Conservation (phyloP, 2,329 filamentous ascomycete genomes). For the Elsinoe fawcettii region DNA sequence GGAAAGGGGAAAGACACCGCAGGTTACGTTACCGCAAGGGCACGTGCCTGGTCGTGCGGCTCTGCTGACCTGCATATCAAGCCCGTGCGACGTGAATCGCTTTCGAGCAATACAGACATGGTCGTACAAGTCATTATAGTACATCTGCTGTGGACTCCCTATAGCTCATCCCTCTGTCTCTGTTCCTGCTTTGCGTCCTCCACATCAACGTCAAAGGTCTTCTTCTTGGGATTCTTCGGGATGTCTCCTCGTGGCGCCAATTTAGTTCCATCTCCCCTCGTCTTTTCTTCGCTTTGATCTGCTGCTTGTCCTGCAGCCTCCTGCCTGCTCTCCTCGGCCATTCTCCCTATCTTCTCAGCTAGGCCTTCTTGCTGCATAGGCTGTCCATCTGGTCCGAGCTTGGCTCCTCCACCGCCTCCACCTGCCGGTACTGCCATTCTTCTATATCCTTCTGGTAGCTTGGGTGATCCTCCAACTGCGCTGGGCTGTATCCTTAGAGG, state of each 20-base stretch:
- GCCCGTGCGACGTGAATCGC: not conserved
- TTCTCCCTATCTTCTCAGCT: constrained; percentile 36
- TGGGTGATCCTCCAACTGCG: constrained; percentile 33
- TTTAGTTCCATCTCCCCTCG: constrained; percentile 39
- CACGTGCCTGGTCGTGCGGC: not conserved
- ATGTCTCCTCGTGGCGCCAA: constrained; percentile 31
- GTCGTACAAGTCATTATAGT: not conserved
- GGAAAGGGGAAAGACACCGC: not conserved
- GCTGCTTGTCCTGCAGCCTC: constrained; percentile 20
- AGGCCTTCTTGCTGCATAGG: constrained; percentile 29
- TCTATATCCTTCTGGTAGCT: constrained; percentile 24
- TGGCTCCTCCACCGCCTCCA: constrained; percentile 42
- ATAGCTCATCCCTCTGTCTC: constrained; percentile 9
- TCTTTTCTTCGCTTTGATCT: constrained; percentile 22
- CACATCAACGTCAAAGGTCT: constrained; percentile 50
- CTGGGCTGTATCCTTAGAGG: constrained; percentile 40
- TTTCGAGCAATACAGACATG: not conserved
- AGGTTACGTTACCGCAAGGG: too few relatives aligned
- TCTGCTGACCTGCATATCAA: not conserved
- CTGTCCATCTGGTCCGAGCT: constrained; percentile 26
- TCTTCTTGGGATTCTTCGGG: constrained; percentile 52
- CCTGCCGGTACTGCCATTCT: constrained; percentile 40
- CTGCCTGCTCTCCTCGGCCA: constrained; percentile 34
- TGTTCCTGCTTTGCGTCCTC: constrained; percentile 28
- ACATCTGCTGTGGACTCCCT: not conserved